phyloP scores from a whole-genome alignment of 2,329 filamentous ascomycete species.

The Colletotrichum camelliae region DNA sequence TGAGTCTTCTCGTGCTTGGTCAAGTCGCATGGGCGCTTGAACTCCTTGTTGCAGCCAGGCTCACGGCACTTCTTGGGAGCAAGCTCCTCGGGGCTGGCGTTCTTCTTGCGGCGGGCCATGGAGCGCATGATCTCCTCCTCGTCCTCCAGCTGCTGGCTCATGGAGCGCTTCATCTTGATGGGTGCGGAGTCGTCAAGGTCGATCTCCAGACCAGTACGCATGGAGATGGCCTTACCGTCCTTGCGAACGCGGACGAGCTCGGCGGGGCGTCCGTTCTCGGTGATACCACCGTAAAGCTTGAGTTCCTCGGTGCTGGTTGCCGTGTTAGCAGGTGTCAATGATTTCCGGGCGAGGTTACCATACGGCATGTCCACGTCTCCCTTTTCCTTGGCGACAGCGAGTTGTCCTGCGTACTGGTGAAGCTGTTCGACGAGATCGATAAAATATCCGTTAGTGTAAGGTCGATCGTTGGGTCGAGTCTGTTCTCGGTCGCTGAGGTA shows the following conservation, averaged over 20 bases:
- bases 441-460: slow-evolving; percentile 96
- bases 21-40: slow-evolving; percentile 95
- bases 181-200: slow-evolving; percentile 54
- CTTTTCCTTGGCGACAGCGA: slow-evolving; percentile 76
- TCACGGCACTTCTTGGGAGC: slow-evolving; percentile 80
- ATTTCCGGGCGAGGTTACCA: slow-evolving; percentile 32
- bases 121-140: slow-evolving; percentile 86
- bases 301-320: slow-evolving; percentile 66
- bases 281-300: slow-evolving; percentile 80
- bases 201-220: slow-evolving; percentile 72
- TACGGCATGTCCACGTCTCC: slow-evolving; percentile 65
- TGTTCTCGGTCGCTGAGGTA: slow-evolving; percentile 87
- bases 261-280: slow-evolving; percentile 80
- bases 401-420: slow-evolving; percentile 83
- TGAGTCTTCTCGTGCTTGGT: slow-evolving; percentile 99
- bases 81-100: slow-evolving; percentile 83
- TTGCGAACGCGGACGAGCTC: slow-evolving; percentile 85
- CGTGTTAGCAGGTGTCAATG: neutral
- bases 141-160: slow-evolving; percentile 74
- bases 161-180: slow-evolving; percentile 68
- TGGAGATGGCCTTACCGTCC: slow-evolving; percentile 79
- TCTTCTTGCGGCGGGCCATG: slow-evolving; percentile 96
- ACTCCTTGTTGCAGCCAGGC: slow-evolving; percentile 83
- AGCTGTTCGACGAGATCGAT: slow-evolving; percentile 96
- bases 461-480: slow-evolving; percentile 81